These are phyloP conservation scores for Coemansia sp. DNA, from an alignment of 192 early-diverging fungal genomes.

Conservation along the genomic window DNA sequence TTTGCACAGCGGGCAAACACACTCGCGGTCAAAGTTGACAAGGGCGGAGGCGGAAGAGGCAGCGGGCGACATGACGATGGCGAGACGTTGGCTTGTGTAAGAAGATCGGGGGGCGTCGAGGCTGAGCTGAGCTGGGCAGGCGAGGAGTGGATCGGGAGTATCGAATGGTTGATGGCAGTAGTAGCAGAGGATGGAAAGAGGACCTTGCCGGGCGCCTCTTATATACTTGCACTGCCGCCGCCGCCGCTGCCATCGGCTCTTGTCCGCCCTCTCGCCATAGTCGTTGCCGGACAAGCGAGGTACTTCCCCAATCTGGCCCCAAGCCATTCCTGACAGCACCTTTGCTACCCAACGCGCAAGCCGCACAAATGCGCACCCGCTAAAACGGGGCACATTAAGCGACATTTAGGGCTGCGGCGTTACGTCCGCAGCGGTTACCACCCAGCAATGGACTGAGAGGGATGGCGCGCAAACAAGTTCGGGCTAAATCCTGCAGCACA, in stretches of 20 bases:
- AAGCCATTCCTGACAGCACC: constrained; percentile 1
- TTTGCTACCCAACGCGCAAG: constrained; percentile 1
- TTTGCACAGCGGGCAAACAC: constrained; percentile 36
- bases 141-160: neutral
- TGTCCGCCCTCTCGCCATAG: neutral
- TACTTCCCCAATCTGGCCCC: constrained; percentile 2
- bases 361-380: neutral
- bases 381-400: neutral
- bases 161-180: neutral
- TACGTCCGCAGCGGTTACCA: constrained; percentile 7
- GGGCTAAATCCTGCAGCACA: constrained; percentile 1
- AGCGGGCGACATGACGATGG: neutral
- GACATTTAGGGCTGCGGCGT: constrained; percentile 3
- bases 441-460: too few relatives aligned
- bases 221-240: too few relatives aligned
- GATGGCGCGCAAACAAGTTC: too few relatives aligned
- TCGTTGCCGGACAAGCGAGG: neutral
- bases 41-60: neutral
- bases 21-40: constrained; percentile 28
- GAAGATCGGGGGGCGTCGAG: neutral
- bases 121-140: neutral
- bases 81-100: too few relatives aligned
- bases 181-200: neutral
- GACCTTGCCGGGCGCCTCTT: neutral
- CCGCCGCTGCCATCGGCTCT: too few relatives aligned